Evolutionary conservation across 176 grass and related monocot species (phyloP).

Genomic region (Cenchrus americanus): DNA sequence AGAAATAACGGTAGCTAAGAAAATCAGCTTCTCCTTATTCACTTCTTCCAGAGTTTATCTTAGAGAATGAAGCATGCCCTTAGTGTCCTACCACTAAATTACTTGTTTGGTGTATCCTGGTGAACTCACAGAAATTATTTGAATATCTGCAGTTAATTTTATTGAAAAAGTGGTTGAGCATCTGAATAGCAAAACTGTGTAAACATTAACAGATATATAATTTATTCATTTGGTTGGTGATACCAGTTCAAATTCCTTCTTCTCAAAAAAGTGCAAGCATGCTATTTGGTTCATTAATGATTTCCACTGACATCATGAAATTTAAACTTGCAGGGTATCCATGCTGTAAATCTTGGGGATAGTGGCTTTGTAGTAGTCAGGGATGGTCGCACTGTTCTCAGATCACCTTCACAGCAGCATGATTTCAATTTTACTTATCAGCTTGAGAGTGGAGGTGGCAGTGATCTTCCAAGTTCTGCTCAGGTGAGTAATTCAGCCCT

Average conservation of each 20-base stretch:
- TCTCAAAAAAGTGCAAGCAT: neutral
- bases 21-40: neutral
- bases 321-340: conserved; percentile 62
- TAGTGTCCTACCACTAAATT: neutral
- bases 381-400: conserved; percentile 85
- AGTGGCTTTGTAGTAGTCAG: conserved; percentile 92
- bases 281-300: conserved; percentile 4
- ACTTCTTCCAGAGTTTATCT: neutral
- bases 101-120: conserved; percentile 1
- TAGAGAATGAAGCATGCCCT: neutral
- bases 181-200: neutral
- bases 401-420: conserved; percentile 92
- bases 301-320: neutral
- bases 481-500: conserved; percentile 60
- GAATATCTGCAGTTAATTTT: neutral
- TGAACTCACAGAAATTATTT: neutral
- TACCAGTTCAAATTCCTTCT: neutral
- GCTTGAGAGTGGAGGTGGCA: conserved; percentile 92
- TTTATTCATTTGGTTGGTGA: neutral
- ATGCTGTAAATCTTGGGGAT: conserved; percentile 92
- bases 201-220: neutral
- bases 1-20: neutral
- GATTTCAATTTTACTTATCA: conserved; percentile 99
- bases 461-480: conserved; percentile 94
- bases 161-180: neutral